phyloP scores from a whole-genome alignment of 305 asterid species.

The Rubia tinctorum region DNA sequence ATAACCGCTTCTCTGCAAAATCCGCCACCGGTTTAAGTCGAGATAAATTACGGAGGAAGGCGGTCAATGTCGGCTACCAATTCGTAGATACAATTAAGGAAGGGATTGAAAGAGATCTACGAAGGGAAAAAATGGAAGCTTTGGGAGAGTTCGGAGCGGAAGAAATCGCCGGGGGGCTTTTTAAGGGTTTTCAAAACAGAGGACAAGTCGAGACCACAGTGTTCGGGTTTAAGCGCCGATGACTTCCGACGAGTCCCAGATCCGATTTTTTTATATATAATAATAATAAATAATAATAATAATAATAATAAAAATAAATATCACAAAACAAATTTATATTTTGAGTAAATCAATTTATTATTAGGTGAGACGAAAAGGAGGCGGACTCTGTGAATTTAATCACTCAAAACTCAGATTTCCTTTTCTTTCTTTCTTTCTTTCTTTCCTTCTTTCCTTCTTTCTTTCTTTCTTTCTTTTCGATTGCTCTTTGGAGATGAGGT shows the following conservation, averaged over 20 bases:
- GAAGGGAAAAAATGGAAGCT: not conserved
- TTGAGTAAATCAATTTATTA: not conserved
- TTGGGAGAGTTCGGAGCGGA: not conserved
- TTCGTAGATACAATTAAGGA: constrained; percentile 12
- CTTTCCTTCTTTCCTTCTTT: too few species aligned
- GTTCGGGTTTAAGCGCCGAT: constrained; percentile 64
- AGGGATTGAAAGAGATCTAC: constrained; percentile 19
- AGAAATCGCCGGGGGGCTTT: constrained; percentile 18
- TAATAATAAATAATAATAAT: not conserved
- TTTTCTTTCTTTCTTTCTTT: too few species aligned
- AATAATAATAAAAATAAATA: too few species aligned
- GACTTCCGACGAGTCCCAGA: constrained; percentile 70
- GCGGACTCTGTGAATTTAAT: too few species aligned
- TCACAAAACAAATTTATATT: not conserved
- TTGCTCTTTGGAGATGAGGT: too few species aligned
- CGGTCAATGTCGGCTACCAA: constrained; percentile 21
- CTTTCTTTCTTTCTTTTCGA: too few species aligned
- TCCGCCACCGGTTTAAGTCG: constrained; percentile 7
- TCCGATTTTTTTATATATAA: constrained; percentile 39
- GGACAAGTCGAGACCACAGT: constrained; percentile 11
- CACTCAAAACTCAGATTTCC: too few species aligned
- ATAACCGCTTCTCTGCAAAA: constrained; percentile 1
- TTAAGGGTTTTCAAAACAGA: constrained; percentile 45
- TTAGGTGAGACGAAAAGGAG: not conserved
- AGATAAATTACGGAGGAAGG: constrained; percentile 8